Evolutionary conservation across 805 yeast species (phyloP), one percentile per base, ranked within the genome.

Genomic region (Metschnikowia amazonensis): DNA sequence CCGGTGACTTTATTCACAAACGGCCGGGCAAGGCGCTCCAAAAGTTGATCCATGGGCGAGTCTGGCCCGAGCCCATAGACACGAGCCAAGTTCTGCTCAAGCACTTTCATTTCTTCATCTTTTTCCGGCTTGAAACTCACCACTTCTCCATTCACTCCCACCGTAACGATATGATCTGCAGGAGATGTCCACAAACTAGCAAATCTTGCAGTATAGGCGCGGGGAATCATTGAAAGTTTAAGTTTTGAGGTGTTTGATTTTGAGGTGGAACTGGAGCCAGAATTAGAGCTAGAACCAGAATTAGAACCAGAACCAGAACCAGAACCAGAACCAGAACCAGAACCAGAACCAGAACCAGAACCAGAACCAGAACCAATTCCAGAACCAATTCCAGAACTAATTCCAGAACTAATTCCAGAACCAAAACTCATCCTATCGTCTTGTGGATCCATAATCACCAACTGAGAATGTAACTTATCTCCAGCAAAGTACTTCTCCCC

Each of bases 141-240:
- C 8, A 70, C 47, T 40, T 69, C 73, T 2, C 76, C 76, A 50
- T 63, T 69, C 3, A 70, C 70, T 0, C 68, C 73, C 20, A 67
- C 62, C 33, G 64, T 48, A 1, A 68, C 21, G 0, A 67, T 33
- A 5, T 27, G 36, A 13, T 44, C 48, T 4, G 43, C 42, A 7
- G 43, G 47, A 3, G 41, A 13, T 7, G 39, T 44, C 69, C 69
- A 66, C 10, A 43, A 42, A 7, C 56, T 50, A 7, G 39, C 43
- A 30, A 69, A 58, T 3, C 53, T 45, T 1, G 66, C 55, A 3
- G 47, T 17, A 33, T 46, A 67, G 1, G 69, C 67, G 20, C 74
- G 49, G 2, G 75, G 67, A 36, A 71, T 61, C 30, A 64, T 55
- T 1, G 67, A 49, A 43, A 64, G 43, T 42, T 51, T 60, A 45